These are phyloP conservation scores for Candida ulmi DNA, from an alignment of 805 yeast genomes.

Conservation along the genomic window DNA sequence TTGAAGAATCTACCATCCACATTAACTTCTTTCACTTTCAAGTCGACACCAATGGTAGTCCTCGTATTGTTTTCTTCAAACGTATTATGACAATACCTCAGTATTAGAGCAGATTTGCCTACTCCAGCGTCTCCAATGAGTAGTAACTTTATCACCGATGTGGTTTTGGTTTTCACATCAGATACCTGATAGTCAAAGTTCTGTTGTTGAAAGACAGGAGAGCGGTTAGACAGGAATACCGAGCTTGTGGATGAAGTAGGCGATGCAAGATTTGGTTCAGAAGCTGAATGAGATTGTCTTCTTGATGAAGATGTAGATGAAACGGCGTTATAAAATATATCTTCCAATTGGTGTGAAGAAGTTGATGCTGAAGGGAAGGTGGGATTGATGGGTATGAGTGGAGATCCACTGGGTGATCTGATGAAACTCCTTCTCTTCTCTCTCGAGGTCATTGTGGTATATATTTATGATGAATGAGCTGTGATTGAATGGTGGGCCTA, in stretches of 20 bases:
- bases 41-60: constrained; percentile 42
- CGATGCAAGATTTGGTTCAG: constrained; percentile 5
- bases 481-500: not conserved
- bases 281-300: constrained; percentile 8
- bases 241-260: not conserved
- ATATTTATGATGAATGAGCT: not conserved
- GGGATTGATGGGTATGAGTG: constrained; percentile 23
- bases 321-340: not conserved
- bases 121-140: constrained; percentile 43
- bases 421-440: constrained; percentile 21
- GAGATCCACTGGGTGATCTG: constrained; percentile 18
- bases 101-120: constrained; percentile 41
- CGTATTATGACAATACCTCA: constrained; percentile 35
- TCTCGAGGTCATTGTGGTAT: constrained; percentile 4
- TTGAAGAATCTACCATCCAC: constrained; percentile 39
- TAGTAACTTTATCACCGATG: constrained; percentile 29
- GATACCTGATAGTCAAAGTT: constrained; percentile 11
- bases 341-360: constrained; percentile 7
- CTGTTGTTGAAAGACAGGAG: constrained; percentile 7
- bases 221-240: not conserved
- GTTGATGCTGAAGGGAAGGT: constrained; percentile 16
- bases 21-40: constrained; percentile 37
- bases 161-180: constrained; percentile 14
- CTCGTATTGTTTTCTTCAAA: constrained; percentile 28
- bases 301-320: constrained; percentile 1